Base-by-base conservation (phyloP, 768 basidiomycete species). In the Naematelia aurantialba region DNA sequence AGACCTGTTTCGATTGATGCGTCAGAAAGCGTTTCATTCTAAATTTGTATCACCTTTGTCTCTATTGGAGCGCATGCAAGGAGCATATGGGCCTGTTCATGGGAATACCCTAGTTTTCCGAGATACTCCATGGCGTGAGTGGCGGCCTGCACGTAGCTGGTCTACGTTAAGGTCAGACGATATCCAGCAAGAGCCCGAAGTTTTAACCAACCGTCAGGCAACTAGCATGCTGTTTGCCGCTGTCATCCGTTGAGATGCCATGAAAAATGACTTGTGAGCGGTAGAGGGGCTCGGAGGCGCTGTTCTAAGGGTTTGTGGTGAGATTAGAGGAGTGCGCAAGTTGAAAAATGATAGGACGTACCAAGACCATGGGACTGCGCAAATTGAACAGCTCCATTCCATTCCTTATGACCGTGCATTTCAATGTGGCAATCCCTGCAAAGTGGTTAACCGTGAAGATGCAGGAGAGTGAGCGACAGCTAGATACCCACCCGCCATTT, bases 351-450 rank as follows among this genome's bases (percentile, higher is more conserved):
- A 11, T 44, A 11, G 39, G 39, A 44, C 39, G 11, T n/a, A n/a
- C 12, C 12, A 44, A 11, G n/a, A 44, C 39, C 11, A 44, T 44
- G n/a, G 39, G 39, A 11, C 12, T n/a, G 11, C 39, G 39, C 39
- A 44, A 11, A n/a, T 44, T n/a, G n/a, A 44, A 44, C 39, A 87
- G 88, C 74, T 87, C 85, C 1, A 88, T 76, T 2, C 87, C 87
- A 10, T 82, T 83, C 69, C 87, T 88, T 79, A 88, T 85, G 61
- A 89, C 82, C 70, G 83, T 85, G 4, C 83, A 83, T 56, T 79
- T 85, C 72, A 89, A 83, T 8, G 86, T 88, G 63, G 88, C 83
- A 53, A 85, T 82, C 5, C 87, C 87, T n/a, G n/a, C n/a, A n/a
- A n/a, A n/a, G n/a, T n/a, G n/a, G n/a, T n/a, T n/a, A n/a, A n/a